Conservation (phyloP, 1,139 yeast species). For the Insectozyma bohioensis region DNA sequence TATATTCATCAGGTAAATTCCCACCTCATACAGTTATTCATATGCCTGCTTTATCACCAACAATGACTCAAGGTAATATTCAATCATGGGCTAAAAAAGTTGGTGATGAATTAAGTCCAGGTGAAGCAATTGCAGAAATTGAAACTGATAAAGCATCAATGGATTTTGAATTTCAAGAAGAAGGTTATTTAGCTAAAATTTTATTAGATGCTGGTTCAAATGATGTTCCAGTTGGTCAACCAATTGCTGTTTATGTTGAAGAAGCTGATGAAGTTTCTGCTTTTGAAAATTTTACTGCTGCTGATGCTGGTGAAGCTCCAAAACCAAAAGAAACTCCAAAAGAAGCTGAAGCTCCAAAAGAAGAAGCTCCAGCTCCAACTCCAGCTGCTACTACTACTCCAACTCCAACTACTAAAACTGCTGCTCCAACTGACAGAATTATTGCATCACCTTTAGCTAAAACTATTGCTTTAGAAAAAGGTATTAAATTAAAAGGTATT, state of each 20-base stretch:
- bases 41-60: constrained; percentile 96
- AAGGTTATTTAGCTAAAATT: constrained; percentile 91
- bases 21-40: constrained; percentile 72
- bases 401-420: constrained; percentile 21
- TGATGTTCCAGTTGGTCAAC: constrained; percentile 90
- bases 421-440: constrained; percentile 58
- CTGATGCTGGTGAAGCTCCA: constrained; percentile 70
- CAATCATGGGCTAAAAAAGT: constrained; percentile 85
- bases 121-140: constrained; percentile 93
- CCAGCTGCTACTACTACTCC: constrained; percentile 29
- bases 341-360: constrained; percentile 23
- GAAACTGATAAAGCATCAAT: constrained; percentile 98
- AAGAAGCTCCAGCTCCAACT: constrained; percentile 21
- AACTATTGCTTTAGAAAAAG: constrained; percentile 89
- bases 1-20: constrained; percentile 49
- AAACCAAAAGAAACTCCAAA: constrained; percentile 39
- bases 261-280: constrained; percentile 82
- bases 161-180: constrained; percentile 99
- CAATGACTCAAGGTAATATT: constrained; percentile 94
- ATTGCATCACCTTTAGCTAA: constrained; percentile 96
- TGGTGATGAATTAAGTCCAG: constrained; percentile 85
- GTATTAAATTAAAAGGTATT: constrained; percentile 79
- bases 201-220: constrained; percentile 83
- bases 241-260: constrained; percentile 96
- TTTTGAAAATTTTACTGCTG: constrained; percentile 79